A percentile compares a stretch with the other conserved stretches of the same genome.
Conservation (phyloP, 331 rosid genomes). For the Acacia concinna region DNA sequence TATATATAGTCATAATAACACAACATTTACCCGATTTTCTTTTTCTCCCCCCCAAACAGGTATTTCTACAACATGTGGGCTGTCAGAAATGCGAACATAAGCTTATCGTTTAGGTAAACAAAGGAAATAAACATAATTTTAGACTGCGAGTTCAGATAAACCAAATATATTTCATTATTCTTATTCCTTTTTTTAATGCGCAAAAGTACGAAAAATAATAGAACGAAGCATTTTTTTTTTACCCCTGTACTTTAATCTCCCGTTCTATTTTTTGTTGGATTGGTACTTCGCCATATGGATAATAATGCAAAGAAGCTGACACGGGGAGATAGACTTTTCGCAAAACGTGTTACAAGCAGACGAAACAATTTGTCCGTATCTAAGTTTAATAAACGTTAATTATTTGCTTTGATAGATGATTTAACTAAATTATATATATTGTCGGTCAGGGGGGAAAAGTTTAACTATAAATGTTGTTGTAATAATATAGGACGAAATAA, state of each 20-base stretch:
- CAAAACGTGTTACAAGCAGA: not conserved
- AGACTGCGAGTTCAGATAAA: not conserved
- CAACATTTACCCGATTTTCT: not conserved
- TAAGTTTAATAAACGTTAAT: not conserved
- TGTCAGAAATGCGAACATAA: not conserved
- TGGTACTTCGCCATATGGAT: not conserved
- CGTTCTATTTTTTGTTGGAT: not conserved
- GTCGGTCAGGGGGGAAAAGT: not conserved
- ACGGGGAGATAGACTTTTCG: not conserved
- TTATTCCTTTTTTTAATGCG: constrained; percentile 4
- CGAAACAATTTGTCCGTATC: not conserved
- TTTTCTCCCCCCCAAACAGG: not conserved
- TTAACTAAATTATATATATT: not conserved
- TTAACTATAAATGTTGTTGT: not conserved
- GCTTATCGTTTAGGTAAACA: constrained; percentile 7
- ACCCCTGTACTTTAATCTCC: not conserved
- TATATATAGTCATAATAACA: constrained; percentile 1
- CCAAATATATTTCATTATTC: not conserved
- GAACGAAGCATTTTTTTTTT: not conserved
- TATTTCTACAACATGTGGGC: constrained; percentile 22
- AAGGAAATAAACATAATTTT: not conserved
- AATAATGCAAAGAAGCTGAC: not conserved
- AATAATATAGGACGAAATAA: not conserved
- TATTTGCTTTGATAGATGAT: not conserved
- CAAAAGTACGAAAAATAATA: not conserved